phyloP scores from a whole-genome alignment of 192 early-diverging fungal genomes.

The Diversispora eburnea region DNA sequence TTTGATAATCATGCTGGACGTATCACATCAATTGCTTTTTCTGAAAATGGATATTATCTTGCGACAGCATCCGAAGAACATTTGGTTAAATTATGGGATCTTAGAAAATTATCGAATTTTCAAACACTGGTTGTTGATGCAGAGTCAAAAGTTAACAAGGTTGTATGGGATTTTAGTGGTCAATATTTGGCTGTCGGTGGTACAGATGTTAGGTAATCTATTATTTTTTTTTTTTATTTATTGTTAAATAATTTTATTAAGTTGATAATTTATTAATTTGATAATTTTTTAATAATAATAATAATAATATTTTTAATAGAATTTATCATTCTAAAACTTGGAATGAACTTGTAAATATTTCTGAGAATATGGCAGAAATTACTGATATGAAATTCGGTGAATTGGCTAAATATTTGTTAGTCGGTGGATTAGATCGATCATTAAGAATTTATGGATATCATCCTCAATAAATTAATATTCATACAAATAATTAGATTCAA shows the following conservation, averaged over 20 bases:
- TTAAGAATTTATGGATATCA: constrained; percentile 48
- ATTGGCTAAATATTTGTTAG: constrained; percentile 52
- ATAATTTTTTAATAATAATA: neutral
- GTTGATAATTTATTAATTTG: too few relatives aligned
- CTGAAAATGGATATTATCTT: constrained; percentile 93
- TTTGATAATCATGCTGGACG: constrained; percentile 62
- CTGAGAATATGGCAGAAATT: constrained; percentile 51
- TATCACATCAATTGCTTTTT: constrained; percentile 76
- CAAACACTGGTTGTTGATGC: constrained; percentile 64
- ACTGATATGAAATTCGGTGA: constrained; percentile 55
- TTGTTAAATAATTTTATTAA: neutral
- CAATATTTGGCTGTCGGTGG: constrained; percentile 79
- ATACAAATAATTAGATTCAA: too few relatives aligned
- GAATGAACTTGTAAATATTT: constrained; percentile 45
- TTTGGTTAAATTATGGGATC: constrained; percentile 89
- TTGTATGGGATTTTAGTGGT: constrained; percentile 79
- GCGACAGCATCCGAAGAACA: constrained; percentile 69
- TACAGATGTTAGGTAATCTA: constrained; percentile 45
- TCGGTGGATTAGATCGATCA: constrained; percentile 55
- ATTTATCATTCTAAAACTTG: constrained; percentile 73
- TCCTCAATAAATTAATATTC: too few relatives aligned
- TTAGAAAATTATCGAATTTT: constrained; percentile 77
- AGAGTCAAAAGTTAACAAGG: constrained; percentile 50
- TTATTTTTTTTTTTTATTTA: neutral
- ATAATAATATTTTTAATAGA: constrained; percentile 21